phyloP scores from a whole-genome alignment of 2,329 filamentous ascomycete genomes.

The Hypocreales sp. region DNA sequence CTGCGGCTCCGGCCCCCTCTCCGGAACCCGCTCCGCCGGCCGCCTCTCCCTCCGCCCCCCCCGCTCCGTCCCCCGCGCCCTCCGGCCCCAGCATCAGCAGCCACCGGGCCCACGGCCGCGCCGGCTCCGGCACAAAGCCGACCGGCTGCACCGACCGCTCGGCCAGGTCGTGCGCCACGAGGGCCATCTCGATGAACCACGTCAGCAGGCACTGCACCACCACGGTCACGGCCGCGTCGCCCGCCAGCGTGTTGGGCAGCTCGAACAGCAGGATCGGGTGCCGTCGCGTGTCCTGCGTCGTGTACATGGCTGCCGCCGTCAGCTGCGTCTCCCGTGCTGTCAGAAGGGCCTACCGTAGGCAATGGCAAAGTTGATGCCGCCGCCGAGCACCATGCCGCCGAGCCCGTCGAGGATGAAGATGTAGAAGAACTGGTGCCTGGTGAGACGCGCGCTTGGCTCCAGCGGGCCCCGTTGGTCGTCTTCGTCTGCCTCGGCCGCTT shows the following conservation, averaged over 20 bases:
- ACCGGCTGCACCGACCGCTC: slow-evolving; percentile 29
- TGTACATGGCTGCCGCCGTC: slow-evolving; percentile 28
- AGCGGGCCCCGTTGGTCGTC: slow-evolving; percentile 4
- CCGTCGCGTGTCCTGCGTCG: slow-evolving; percentile 15
- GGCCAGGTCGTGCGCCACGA: slow-evolving; percentile 31
- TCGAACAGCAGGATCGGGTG: slow-evolving; percentile 30
- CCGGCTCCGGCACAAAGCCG: slow-evolving; percentile 24
- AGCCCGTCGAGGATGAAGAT: slow-evolving; percentile 31
- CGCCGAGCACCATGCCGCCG: slow-evolving; percentile 29
- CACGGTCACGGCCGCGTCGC: slow-evolving; percentile 33
- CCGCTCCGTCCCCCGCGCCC: not conserved
- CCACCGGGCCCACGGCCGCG: slow-evolving; percentile 1
- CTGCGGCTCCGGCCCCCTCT: too few relatives aligned
- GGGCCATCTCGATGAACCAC: slow-evolving; percentile 30
- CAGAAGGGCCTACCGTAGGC: slow-evolving; percentile 38
- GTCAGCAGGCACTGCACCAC: slow-evolving; percentile 33
- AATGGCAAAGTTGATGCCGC: slow-evolving; percentile 34
- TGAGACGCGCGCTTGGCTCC: slow-evolving; percentile 23
- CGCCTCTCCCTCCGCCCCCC: too few relatives aligned
- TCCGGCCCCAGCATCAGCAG: not conserved
- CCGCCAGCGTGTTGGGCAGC: slow-evolving; percentile 33
- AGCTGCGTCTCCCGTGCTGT: slow-evolving; percentile 7
- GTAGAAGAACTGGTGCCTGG: slow-evolving; percentile 29
- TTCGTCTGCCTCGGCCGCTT: not conserved
- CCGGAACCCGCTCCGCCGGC: too few relatives aligned